These are phyloP conservation scores for Xylaria scruposa DNA, from an alignment of 495 filamentous ascomycete species.

Conservation along the genomic window DNA sequence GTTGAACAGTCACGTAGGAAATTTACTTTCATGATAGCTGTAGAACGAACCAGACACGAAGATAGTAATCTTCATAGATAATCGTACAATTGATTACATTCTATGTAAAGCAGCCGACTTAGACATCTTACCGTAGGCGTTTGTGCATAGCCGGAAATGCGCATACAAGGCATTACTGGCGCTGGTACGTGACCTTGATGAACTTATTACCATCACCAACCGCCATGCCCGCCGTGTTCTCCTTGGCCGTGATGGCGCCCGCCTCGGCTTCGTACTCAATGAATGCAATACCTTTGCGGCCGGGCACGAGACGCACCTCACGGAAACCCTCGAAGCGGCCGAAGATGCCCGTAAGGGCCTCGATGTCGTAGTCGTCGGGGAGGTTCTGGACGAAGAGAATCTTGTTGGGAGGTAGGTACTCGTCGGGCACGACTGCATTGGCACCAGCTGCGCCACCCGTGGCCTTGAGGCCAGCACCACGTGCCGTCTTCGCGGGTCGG, in stretches of 20 bases:
- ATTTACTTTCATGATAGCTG: not conserved
- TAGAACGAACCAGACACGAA: not conserved
- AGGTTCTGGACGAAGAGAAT: slow-evolving; percentile 95
- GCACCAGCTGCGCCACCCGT: slow-evolving; percentile 65
- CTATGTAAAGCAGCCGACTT: not conserved
- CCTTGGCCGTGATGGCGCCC: slow-evolving; percentile 93
- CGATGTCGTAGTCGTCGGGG: slow-evolving; percentile 84
- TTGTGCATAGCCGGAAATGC: not conserved
- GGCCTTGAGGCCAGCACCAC: slow-evolving; percentile 83
- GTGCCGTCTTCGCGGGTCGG: slow-evolving; percentile 74
- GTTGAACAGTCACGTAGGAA: not conserved
- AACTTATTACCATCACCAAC: slow-evolving; percentile 65
- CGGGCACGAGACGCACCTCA: slow-evolving; percentile 88
- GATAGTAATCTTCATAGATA: not conserved
- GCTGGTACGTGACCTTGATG: slow-evolving; percentile 50
- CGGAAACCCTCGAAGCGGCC: slow-evolving; percentile 91
- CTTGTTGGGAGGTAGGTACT: slow-evolving; percentile 97
- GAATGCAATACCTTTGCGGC: slow-evolving; percentile 89
- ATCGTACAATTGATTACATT: slow-evolving; percentile 1
- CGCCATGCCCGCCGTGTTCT: slow-evolving; percentile 88
- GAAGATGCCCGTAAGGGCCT: slow-evolving; percentile 80
- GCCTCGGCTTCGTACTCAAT: slow-evolving; percentile 93
- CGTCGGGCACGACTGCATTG: slow-evolving; percentile 85
- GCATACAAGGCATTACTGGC: slow-evolving; percentile 29
- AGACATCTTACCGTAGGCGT: not conserved